phyloP scores from a whole-genome alignment of 2,329 filamentous ascomycete genomes.

The Phaeosphaeriaceae sp. region DNA sequence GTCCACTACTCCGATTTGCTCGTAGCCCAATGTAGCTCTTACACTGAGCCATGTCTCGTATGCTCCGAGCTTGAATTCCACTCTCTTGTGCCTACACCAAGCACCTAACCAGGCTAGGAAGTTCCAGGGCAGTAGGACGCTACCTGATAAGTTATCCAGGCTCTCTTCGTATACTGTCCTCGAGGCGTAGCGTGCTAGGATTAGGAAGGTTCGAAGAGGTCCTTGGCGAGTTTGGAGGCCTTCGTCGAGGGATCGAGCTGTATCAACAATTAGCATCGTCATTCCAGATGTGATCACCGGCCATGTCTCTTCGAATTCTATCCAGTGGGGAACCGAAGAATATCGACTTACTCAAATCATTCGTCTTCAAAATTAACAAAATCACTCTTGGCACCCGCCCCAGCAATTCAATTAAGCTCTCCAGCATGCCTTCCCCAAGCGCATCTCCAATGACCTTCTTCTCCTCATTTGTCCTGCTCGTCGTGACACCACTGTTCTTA shows the following conservation, averaged over 20 bases:
- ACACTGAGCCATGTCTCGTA: slow-evolving; percentile 66
- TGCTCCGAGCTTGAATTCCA: slow-evolving; percentile 65
- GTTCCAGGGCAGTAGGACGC: slow-evolving; percentile 61
- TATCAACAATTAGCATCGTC: not conserved
- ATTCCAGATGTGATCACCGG: too few relatives aligned
- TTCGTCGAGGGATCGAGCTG: slow-evolving; percentile 87
- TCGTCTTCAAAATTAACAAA: slow-evolving; percentile 94
- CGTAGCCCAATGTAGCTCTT: slow-evolving; percentile 59
- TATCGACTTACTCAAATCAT: slow-evolving; percentile 80
- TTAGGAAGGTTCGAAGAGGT: slow-evolving; percentile 68
- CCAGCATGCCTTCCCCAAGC: slow-evolving; percentile 85
- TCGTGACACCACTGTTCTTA: slow-evolving; percentile 56
- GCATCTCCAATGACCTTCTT: slow-evolving; percentile 86
- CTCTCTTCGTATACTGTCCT: slow-evolving; percentile 69
- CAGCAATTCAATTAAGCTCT: slow-evolving; percentile 86
- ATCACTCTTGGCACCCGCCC: slow-evolving; percentile 91
- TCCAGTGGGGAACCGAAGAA: too few relatives aligned
- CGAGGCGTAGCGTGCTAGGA: slow-evolving; percentile 70
- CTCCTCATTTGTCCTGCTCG: slow-evolving; percentile 73
- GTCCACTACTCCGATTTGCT: slow-evolving; percentile 27
- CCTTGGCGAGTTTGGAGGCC: slow-evolving; percentile 77
- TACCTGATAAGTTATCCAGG: slow-evolving; percentile 59
- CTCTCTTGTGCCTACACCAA: slow-evolving; percentile 61
- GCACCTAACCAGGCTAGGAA: slow-evolving; percentile 60
- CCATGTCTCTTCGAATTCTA: too few relatives aligned